Conservation (phyloP, 164 flowering plant genomes). For the Umbellularia californica region DNA sequence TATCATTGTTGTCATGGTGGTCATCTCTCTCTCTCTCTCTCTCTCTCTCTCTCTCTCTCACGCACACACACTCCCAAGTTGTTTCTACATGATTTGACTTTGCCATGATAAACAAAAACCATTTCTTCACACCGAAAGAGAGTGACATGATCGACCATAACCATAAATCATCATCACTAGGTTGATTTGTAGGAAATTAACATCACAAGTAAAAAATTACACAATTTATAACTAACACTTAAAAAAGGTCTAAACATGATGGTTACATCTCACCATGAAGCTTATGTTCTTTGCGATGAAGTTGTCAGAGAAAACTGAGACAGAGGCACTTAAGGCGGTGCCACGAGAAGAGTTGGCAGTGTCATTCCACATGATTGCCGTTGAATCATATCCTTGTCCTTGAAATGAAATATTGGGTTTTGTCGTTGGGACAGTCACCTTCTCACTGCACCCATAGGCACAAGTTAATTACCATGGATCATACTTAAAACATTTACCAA, state of each 20-base stretch:
- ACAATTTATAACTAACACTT: too few species aligned
- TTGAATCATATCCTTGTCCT: conserved; percentile 78
- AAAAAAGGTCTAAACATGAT: neutral
- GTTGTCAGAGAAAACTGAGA: conserved; percentile 64
- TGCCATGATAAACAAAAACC: too few species aligned
- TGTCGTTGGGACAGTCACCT: conserved; percentile 57
- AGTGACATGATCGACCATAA: neutral
- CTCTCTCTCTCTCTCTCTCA: too few species aligned
- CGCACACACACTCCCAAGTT: too few species aligned
- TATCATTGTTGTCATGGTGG: too few species aligned
- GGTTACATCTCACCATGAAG: conserved; percentile 65
- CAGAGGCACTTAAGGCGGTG: conserved; percentile 77
- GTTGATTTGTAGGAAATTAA: neutral
- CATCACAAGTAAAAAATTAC: neutral
- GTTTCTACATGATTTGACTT: too few species aligned
- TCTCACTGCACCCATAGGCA: conserved; percentile 49
- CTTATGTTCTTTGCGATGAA: conserved; percentile 91
- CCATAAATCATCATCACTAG: neutral
- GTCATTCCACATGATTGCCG: conserved; percentile 87
- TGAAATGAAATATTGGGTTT: conserved; percentile 85
- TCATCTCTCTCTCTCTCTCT: too few species aligned
- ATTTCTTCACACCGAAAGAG: neutral
- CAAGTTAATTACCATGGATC: neutral
- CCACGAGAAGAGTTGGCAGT: conserved; percentile 78
- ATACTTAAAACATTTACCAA: neutral